Conservation (phyloP, 1,284 basidiomycete species). For the Stereum hirsutum region DNA sequence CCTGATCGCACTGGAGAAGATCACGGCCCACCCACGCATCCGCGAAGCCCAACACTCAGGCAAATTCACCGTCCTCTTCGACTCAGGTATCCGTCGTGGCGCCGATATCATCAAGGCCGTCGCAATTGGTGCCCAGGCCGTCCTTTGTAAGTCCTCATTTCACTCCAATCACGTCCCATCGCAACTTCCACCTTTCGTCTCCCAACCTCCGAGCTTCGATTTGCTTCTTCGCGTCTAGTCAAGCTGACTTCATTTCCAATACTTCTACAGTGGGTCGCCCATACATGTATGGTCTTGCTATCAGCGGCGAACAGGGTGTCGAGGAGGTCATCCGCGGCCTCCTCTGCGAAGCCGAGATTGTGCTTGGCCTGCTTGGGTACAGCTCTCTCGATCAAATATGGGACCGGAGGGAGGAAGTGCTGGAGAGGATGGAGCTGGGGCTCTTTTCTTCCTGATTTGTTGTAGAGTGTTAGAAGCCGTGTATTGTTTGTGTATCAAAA, state of each 20-base stretch:
- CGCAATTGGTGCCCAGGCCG: constrained; percentile 57
- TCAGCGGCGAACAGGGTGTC: constrained; percentile 44
- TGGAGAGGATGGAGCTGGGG: constrained; percentile 13
- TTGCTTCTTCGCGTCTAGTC: not conserved
- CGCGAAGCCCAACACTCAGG: constrained; percentile 45
- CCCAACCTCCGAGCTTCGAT: too few relatives aligned
- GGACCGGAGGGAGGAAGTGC: constrained; percentile 20
- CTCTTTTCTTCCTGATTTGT: too few relatives aligned
- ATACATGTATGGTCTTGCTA: constrained; percentile 41
- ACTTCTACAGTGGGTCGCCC: constrained; percentile 33
- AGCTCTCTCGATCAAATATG: constrained; percentile 27
- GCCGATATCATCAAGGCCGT: constrained; percentile 71
- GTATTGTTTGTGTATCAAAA: too few relatives aligned
- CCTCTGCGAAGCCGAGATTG: constrained; percentile 46
- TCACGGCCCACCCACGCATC: constrained; percentile 51
- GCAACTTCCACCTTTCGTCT: too few relatives aligned
- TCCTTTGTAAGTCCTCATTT: constrained; percentile 38
- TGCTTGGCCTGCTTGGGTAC: constrained; percentile 36
- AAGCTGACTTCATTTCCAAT: not conserved
- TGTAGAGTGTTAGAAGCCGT: too few relatives aligned
- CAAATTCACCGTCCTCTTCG: constrained; percentile 64
- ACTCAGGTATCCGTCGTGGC: constrained; percentile 72
- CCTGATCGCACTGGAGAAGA: constrained; percentile 55
- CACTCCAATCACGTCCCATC: not conserved
- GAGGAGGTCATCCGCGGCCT: constrained; percentile 40